Base-by-base conservation (phyloP, 2,329 filamentous ascomycete genomes). In the Paramyrothecium sp. region DNA sequence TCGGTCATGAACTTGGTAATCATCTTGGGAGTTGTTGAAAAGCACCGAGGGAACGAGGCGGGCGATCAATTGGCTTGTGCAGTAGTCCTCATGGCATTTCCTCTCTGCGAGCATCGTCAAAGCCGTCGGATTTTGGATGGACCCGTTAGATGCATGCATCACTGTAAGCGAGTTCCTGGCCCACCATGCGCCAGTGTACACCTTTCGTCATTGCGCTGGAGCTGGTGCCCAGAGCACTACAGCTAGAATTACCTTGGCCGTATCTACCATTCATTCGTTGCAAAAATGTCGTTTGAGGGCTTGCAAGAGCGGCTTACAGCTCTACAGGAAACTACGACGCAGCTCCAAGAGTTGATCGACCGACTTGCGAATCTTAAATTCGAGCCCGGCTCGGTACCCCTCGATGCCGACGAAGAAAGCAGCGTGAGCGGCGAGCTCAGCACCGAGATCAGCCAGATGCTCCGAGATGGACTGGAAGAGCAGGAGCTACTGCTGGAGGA, bases 1-100 rank as follows among this genome's bases (percentile, higher is more conserved):
- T 92, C 86, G 73, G 92, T 94, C 73, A 96, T 85, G 79, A 91
- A 95, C 71, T 88, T 87, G 58, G 90, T 94, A 60, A 95, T 91
- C 91, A 95, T 95, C 54, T 73, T 80, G 70, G 58, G 51, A 61
- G 54, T 50, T 58, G 46, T 16, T 58, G 33, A 30, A 30, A 10
- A 26, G 55, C 7, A 58, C 34, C 38, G 54, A 49, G 33, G 44
- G 41, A 20, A 30, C 30, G 17, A 34, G 46, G 44, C 47, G 22
- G 56, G 50, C 55, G 58, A 53, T 20, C 20, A 33, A 48, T 22
- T 23, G 41, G 46, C 46, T 57, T 52, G 50, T 60, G 53, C 54
- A 30, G 51, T 58, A 30, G 54, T 61, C 59, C 50, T 64, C 23
- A 47, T 30, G 38, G 13, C 38, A 44, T 17, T 44, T 44, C 38